Base-by-base conservation (phyloP, 2,329 filamentous ascomycete species). In the Triangularia setosa region DNA sequence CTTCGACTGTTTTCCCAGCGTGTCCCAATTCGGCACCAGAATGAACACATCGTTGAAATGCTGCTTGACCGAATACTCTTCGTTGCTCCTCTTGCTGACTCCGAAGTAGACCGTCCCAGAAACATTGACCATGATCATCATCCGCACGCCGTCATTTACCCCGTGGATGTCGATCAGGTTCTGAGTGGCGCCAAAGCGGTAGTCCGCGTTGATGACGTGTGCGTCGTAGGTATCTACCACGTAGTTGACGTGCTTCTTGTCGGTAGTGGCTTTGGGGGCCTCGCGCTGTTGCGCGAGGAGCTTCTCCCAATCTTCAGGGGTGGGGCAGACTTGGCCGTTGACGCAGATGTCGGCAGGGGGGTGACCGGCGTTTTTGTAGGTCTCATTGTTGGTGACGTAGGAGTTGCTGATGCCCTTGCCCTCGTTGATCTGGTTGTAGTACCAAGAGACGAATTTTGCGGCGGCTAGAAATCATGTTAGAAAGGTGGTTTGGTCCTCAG, bases 21-120 rank as follows among this genome's bases (percentile, higher is more conserved):
- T 77, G 68, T 88, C 84, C 84, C 87, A 84, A 77, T 92, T 91
- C 7, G 93, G 92, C 40, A 94, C 90, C 62, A 97, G 80, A 24
- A 96, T 84, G 74, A 96, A 89, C 0, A 84, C 89, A 75, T 97
- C 93, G 72, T 87, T 90, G 75, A 96, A 96, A 35, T 86, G 87
- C 69, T 87, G 86, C 75, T 86, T 83, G 84, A 84, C 14, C 33
- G 48, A 56, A 35, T 64, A 61, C 0, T 63, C 61, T 12, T 85
- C 84, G 28, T 56, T 62, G 25, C 44, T 61, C n/a, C 25, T 16
- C 69, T 83, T 83, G 64, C 81, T 83, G 65, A 86, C 84, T 58
- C 88, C 88, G 72, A 90, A 89, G 68, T 87, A 84, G 40, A 96
- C 87, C 67, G 81, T 85, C 4, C 92, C 92, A 72, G 86, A 61